Conservation (phyloP, 2,329 filamentous ascomycete genomes). For the Hypoxylon sp. region DNA sequence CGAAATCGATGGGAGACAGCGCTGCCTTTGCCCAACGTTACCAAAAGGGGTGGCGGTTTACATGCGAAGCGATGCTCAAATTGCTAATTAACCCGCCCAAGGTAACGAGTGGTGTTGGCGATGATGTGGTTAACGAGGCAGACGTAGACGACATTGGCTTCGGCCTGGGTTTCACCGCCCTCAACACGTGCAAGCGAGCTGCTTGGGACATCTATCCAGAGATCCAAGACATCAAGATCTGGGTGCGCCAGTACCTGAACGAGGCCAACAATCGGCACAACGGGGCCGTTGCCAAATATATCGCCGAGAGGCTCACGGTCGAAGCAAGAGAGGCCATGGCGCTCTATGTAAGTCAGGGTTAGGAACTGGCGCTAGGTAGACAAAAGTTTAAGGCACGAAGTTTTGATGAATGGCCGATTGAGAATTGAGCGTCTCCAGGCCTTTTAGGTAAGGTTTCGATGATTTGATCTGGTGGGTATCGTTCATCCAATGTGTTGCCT, state of each 20-base stretch:
- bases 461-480: conserved; percentile 4
- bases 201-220: conserved; percentile 87
- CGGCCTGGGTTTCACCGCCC: conserved; percentile 91
- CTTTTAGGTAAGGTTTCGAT: conserved; percentile 10
- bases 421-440: conserved; percentile 33
- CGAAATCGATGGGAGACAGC: conserved; percentile 91
- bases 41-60: conserved; percentile 90
- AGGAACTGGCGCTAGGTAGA: conserved; percentile 24
- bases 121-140: conserved; percentile 85
- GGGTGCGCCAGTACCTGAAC: conserved; percentile 84
- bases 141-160: conserved; percentile 97
- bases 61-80: conserved; percentile 88
- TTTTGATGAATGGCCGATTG: conserved; percentile 23
- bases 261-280: conserved; percentile 80
- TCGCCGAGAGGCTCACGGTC: conserved; percentile 78
- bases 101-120: conserved; percentile 73
- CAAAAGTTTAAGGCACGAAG: conserved; percentile 34
- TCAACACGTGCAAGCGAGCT: conserved; percentile 88
- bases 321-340: conserved; percentile 69
- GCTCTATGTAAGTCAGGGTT: conserved; percentile 59
- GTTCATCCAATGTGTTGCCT: conserved; percentile 13
- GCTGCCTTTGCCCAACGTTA: conserved; percentile 85
- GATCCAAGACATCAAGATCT: conserved; percentile 82
- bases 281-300: conserved; percentile 78
- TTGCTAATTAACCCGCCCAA: conserved; percentile 88